A percentile compares a stretch with the other conserved stretches of the same genome.
Evolutionary conservation across 2,329 filamentous ascomycete genomes (phyloP).

Genomic region (Didymella glomerata): DNA sequence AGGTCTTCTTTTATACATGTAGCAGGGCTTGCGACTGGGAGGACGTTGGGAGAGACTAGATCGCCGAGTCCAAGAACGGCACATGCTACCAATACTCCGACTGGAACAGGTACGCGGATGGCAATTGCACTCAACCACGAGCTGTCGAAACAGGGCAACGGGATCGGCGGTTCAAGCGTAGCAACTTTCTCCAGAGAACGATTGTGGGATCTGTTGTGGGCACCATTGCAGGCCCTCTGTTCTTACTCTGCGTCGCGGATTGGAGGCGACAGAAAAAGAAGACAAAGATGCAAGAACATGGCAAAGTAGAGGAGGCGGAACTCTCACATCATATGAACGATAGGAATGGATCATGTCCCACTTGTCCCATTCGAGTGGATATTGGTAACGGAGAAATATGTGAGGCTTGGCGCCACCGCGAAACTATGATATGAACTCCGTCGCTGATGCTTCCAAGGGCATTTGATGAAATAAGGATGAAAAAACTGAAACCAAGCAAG

Average conservation of each 20-base stretch:
- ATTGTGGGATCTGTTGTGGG: neutral
- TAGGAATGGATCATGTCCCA: too few relatives aligned
- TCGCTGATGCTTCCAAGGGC: too few relatives aligned
- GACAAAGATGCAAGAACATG: neutral
- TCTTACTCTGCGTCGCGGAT: neutral
- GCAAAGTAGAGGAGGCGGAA: neutral
- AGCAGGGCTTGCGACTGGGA: too few relatives aligned
- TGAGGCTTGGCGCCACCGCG: too few relatives aligned
- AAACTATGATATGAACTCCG: too few relatives aligned
- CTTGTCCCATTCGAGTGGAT: too few relatives aligned
- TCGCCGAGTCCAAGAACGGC: neutral
- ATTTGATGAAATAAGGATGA: too few relatives aligned
- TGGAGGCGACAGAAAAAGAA: neutral
- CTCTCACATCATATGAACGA: too few relatives aligned
- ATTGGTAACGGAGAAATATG: too few relatives aligned
- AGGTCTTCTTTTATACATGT: neutral
- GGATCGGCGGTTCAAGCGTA: neutral
- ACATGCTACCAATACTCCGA: constrained; percentile 3
- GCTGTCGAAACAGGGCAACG: neutral
- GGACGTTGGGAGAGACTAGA: neutral
- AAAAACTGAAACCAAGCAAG: too few relatives aligned
- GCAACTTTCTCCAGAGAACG: neutral
- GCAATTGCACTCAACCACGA: neutral
- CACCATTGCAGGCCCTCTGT: neutral
- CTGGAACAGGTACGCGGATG: neutral